These are phyloP conservation scores for Rutidosis leptorrhynchoides DNA, from an alignment of 129 eudicot species.

Conservation along the genomic window DNA sequence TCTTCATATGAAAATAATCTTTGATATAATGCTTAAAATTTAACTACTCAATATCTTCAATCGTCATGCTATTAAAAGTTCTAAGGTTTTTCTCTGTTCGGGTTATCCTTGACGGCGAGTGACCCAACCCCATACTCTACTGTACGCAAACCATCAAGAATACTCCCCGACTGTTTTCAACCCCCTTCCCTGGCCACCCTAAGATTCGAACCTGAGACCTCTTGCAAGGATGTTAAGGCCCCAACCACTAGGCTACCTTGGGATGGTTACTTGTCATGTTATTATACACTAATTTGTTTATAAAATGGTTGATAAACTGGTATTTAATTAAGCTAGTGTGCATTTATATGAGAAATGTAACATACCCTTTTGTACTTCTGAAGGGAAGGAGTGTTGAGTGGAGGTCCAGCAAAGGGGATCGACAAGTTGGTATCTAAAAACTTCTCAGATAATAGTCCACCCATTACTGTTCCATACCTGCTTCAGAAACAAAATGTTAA, in stretches of 20 bases:
- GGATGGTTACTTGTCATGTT: no score
- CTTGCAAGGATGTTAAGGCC: no score
- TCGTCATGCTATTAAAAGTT: no score
- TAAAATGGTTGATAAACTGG: neutral
- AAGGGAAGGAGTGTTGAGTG: constrained; percentile 92
- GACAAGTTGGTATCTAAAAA: constrained; percentile 85
- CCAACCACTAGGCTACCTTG: no score
- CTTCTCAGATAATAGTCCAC: constrained; percentile 90
- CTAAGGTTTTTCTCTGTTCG: no score
- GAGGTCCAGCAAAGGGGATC: constrained; percentile 98
- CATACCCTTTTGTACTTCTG: constrained; percentile 96
- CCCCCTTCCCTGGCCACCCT: no score
- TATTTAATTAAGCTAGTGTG: neutral
- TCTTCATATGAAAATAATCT: neutral
- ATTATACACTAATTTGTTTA: neutral
- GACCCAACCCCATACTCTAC: no score
- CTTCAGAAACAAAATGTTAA: constrained; percentile 17
- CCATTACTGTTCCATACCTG: constrained; percentile 99
- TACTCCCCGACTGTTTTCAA: no score
- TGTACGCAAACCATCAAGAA: no score
- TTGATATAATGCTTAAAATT: neutral
- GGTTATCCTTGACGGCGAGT: no score
- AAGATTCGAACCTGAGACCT: no score
- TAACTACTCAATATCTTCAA: no score
- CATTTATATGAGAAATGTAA: neutral